Percentiles rank a stretch among this genome's conserved stretches.
Evolutionary conservation across 2,329 filamentous ascomycete species (phyloP).

Genomic region (Cercospora citrullina): DNA sequence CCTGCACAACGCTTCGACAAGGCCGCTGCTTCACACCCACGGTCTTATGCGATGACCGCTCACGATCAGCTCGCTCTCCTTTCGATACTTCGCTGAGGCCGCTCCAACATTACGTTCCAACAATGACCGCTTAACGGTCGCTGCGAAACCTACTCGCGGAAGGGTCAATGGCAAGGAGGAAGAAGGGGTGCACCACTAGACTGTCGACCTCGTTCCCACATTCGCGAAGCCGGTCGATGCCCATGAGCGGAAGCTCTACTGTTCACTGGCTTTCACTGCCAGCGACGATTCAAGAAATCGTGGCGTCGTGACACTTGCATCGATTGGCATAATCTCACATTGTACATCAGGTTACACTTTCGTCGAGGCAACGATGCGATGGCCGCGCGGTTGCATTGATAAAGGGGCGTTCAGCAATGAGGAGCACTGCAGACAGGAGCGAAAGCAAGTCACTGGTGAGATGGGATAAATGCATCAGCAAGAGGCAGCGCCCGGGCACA

Average conservation of each 20-base stretch:
- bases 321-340: not conserved
- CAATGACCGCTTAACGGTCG: not conserved
- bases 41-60: not conserved
- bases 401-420: not conserved
- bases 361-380: not conserved
- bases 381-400: not conserved
- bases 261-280: not conserved
- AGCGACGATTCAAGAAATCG: not conserved
- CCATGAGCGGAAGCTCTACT: not conserved
- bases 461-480: too few species aligned
- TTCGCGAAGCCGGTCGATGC: not conserved
- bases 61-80: not conserved
- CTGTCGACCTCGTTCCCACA: not conserved
- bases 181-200: not conserved
- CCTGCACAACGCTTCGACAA: not conserved
- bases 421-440: not conserved
- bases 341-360: not conserved
- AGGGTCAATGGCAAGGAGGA: not conserved
- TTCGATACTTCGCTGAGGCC: not conserved
- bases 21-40: not conserved
- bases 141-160: not conserved
- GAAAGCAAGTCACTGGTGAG: not conserved
- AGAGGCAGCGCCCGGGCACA: not conserved
- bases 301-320: not conserved
- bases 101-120: not conserved